Evolutionary conservation across 164 flowering plant genomes (phyloP).

Genomic region (Dillenia suffruticosa): DNA sequence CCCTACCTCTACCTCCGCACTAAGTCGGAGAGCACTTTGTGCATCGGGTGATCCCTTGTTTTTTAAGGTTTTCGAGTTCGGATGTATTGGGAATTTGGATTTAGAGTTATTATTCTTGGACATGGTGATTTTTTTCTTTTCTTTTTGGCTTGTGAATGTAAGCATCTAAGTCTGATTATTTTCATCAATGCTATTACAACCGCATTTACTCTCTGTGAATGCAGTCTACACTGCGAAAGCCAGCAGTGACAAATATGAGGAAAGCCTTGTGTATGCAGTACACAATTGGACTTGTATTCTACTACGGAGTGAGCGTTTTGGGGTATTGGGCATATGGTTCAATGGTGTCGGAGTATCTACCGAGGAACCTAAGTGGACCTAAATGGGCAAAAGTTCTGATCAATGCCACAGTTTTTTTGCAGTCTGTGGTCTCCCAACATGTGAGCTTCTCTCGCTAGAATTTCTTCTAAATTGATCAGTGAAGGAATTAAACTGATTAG

Average conservation of each 20-base stretch:
- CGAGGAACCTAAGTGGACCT: conserved; percentile 43
- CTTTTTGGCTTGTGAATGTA: no score
- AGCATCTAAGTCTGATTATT: no score
- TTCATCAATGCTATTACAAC: no score
- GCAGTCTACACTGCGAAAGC: conserved; percentile 54
- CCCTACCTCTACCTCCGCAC: no score
- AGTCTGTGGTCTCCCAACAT: conserved; percentile 48
- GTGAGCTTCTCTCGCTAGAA: conserved; percentile 20
- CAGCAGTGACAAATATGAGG: conserved; percentile 54
- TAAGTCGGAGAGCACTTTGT: no score
- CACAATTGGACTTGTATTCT: conserved; percentile 39
- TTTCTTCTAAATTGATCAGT: not conserved
- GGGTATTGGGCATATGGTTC: conserved; percentile 73
- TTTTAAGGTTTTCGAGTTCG: no score
- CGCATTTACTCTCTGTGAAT: not conserved
- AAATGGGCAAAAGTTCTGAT: conserved; percentile 41
- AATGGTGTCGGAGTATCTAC: conserved; percentile 43
- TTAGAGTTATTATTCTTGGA: no score
- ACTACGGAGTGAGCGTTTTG: conserved; percentile 44
- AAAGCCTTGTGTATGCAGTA: conserved; percentile 43
- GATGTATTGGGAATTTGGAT: no score
- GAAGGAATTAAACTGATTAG: not conserved
- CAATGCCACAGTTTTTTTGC: conserved; percentile 41
- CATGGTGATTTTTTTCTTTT: no score
- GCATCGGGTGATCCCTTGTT: not conserved